Evolutionary conservation across 2,329 filamentous ascomycete species (phyloP), one percentile per base, ranked within the genome.

Genomic region (Aureobasidium subglaciale): DNA sequence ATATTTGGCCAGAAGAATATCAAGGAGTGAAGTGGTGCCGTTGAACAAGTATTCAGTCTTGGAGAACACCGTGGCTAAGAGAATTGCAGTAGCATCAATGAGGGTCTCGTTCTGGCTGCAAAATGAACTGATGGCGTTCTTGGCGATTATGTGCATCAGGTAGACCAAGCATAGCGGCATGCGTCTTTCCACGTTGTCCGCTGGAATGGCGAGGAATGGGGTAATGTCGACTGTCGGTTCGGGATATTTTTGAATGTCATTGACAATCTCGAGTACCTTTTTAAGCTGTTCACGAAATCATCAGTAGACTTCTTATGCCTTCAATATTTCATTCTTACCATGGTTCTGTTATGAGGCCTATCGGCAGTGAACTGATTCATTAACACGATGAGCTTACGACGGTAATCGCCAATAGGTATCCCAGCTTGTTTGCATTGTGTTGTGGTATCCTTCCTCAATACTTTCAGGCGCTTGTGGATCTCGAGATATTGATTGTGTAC

Each of bases 1-100:
- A 64, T 88, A 87, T 70, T 97, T 96, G 55, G 91, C 86, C 64
- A 95, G 85, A 27, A 97, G 77, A 58, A 97, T 88, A 66, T 95
- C 88, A 52, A 90, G 85, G 57, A 95, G 76, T 5, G 56, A 56
- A 45, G 79, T 71, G 8, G 83, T 85, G 49, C 84, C 79, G 78
- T 84, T 87, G 54, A 80, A 75, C 13, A 61, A 60, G 55, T 65
- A 67, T 15, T 82, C 77, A 16, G 81, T 77, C 52, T 80, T 77
- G 1, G 87, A 86, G 67, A 95, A 92, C 27, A 95, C 79, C 60
- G 85, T 82, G 6, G 86, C 86, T 1, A 85, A 79, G 22, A 91
- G 77, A 22, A 92, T 81, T n/a, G 90, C 90, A 41, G 95, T 79
- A 0, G 88, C 86, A 62, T 93, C 87, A 9, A 88, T 89, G 56